Percentiles rank a stretch among this genome's conserved stretches.
Conservation (phyloP, 208 protist species). For the Tritrichomonas foetus region DNA sequence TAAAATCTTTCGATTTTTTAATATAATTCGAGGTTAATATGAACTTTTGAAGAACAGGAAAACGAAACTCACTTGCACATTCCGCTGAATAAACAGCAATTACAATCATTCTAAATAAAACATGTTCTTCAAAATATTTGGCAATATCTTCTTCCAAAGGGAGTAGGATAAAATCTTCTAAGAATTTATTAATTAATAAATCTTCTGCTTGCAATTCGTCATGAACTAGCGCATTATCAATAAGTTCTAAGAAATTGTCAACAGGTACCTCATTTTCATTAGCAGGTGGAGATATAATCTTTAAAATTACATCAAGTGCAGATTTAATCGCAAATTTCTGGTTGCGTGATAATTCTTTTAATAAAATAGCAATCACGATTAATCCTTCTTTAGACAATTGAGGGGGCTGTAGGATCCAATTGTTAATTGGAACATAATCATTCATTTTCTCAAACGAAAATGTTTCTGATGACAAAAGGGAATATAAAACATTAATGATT, state of each 20-base stretch:
- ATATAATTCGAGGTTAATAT: not conserved
- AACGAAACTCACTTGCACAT: not conserved
- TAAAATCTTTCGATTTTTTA: not conserved
- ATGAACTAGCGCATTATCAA: not conserved
- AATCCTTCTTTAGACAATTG: not conserved
- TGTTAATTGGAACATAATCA: not conserved
- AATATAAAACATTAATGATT: not conserved
- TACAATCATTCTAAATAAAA: not conserved
- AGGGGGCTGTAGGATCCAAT: not conserved
- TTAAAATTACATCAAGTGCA: not conserved
- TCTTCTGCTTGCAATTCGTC: not conserved
- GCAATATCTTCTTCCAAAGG: not conserved
- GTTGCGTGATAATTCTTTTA: not conserved
- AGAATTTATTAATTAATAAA: not conserved
- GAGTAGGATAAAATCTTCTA: conserved; percentile 23
- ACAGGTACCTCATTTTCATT: not conserved
- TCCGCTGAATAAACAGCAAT: not conserved
- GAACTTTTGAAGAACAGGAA: not conserved
- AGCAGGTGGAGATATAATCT: not conserved
- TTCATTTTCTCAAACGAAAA: not conserved
- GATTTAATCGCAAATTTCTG: not conserved
- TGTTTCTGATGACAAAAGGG: too few species aligned
- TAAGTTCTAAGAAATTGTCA: not conserved
- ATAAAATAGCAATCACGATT: not conserved
- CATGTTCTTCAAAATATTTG: not conserved